phyloP scores from a whole-genome alignment of 345 rosid genomes.

The Corymbia maculata region DNA sequence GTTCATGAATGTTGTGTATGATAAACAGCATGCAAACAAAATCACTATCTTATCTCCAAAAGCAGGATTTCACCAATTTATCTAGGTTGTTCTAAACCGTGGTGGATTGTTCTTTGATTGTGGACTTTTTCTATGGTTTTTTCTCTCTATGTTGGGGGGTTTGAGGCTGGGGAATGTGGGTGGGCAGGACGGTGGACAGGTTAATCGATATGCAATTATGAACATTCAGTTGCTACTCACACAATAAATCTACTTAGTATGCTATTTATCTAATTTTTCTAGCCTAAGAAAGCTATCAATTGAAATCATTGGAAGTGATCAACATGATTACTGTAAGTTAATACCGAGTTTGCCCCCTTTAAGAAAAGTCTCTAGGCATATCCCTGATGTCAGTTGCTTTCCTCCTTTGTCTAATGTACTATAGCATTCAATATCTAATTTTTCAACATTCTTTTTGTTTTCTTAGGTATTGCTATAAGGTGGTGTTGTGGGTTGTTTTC shows the following conservation, averaged over 20 bases:
- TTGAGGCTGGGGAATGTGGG: background rate
- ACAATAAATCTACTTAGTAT: background rate
- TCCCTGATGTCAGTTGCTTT: background rate
- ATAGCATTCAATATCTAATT: background rate
- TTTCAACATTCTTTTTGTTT: background rate
- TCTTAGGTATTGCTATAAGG: background rate
- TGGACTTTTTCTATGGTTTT: background rate
- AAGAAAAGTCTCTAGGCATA: background rate
- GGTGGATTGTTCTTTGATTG: background rate
- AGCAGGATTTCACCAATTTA: background rate
- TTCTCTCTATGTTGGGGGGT: background rate
- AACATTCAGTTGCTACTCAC: background rate
- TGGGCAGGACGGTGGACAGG: background rate
- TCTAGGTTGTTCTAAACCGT: background rate
- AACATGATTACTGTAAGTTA: background rate
- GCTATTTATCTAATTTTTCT: background rate
- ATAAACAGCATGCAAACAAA: background rate
- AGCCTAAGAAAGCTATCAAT: background rate
- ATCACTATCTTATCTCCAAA: background rate
- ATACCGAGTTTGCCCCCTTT: background rate
- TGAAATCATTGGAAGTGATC: background rate
- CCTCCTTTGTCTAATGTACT: background rate
- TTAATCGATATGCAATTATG: background rate
- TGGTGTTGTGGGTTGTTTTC: background rate
- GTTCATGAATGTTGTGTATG: background rate